Percentiles rank a stretch among this genome's conserved stretches.
phyloP scores from a whole-genome alignment of 345 rosid species.

The Eucalyptus decipiens region DNA sequence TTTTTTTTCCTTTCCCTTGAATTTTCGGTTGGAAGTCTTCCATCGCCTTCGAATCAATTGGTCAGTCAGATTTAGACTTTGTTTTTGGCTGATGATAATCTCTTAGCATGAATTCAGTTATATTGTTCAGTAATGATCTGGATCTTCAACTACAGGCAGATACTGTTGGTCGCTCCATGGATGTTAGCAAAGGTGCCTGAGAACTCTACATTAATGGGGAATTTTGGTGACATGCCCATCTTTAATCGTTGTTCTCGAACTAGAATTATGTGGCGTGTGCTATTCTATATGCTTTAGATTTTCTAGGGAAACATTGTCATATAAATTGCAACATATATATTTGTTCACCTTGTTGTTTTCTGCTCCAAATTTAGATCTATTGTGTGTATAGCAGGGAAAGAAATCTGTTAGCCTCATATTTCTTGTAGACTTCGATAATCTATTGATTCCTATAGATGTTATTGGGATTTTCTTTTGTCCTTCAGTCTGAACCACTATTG shows the following conservation, averaged over 20 bases:
- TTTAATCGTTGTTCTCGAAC: not conserved
- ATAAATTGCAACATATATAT: not conserved
- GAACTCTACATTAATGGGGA: not conserved
- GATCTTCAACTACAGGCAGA: slow-evolving; percentile 86
- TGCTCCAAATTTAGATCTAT: too few relatives aligned
- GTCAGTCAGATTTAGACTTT: slow-evolving; percentile 24
- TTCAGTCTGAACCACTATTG: too few relatives aligned
- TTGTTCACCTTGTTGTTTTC: not conserved
- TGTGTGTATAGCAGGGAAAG: too few relatives aligned
- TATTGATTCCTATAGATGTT: too few relatives aligned
- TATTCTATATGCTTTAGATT: not conserved
- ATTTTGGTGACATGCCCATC: not conserved
- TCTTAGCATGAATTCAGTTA: not conserved
- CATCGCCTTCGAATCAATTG: slow-evolving; percentile 85
- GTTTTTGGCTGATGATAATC: not conserved
- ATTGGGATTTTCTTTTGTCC: too few relatives aligned
- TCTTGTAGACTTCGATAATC: too few relatives aligned
- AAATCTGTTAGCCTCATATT: too few relatives aligned
- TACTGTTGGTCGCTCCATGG: slow-evolving; percentile 68
- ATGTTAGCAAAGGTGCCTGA: slow-evolving; percentile 49
- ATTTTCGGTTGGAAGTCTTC: slow-evolving; percentile 43
- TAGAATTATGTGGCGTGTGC: not conserved
- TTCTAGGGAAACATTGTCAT: not conserved
- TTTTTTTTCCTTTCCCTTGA: too few relatives aligned
- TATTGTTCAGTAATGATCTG: slow-evolving; percentile 15